Evolutionary conservation across 257 asterid species (phyloP), one percentile per base, ranked within the genome.

Genomic region (Solanum appendiculatum): DNA sequence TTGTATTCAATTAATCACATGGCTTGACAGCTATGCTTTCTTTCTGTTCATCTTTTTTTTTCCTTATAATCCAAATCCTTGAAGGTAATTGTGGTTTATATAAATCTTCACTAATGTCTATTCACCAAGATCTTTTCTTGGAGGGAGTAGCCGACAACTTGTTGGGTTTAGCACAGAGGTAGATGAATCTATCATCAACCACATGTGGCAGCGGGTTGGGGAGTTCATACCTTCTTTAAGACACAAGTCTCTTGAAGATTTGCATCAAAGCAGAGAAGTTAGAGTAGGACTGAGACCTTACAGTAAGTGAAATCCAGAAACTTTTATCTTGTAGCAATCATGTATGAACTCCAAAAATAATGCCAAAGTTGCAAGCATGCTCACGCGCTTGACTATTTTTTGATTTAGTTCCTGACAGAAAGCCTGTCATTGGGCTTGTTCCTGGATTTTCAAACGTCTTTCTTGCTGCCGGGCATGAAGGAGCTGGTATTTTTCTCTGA

Each of bases 71-170:
- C 40, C 1, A 27, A 78, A 78, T 16, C 64, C 27, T 78, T 78
- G 20, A 46, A 60, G 72, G 87, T 20, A 48, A 27, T 1, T 44
- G 13, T 33, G 84, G 81, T 58, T 69, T 70, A 54, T 46, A 42
- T 63, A 39, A 37, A 46, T 81, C 54, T 51, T 37, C 56, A 9
- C 40, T 78, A 9, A 9, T 46, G 40, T 58, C 40, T 46, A 84
- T 63, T 64, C 80, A 51, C 48, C 83, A 31, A 34, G 64, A 77
- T 84, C 56, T 87, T 80, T 85, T 88, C 58, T 86, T 75, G 69
- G 94, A 95, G 99, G 99, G 86, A 95, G 98, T 93, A 97, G 98
- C 89, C 97, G 99, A 33, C 96, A 97, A 90, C 93, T 95, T 83
- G 92, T 93, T 84, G 98, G 98, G 88, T 95, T 95, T 88, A 77